phyloP scores from a whole-genome alignment of 164 flowering plant genomes.

The Nymphaea colorata region DNA sequence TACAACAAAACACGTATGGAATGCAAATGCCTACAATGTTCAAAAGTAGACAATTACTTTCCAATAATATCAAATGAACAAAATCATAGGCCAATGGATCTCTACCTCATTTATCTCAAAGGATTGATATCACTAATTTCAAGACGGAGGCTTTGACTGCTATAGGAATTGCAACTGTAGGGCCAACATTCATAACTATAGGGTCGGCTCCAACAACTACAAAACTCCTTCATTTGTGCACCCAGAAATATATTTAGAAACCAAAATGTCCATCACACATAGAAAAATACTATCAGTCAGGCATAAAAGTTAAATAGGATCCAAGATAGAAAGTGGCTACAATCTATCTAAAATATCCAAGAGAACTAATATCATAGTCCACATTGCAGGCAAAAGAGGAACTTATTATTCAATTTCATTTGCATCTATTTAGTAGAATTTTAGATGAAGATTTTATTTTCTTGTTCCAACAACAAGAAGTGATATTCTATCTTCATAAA shows the following conservation, averaged over 20 bases:
- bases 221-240: conserved; percentile 50
- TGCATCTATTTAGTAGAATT: no score
- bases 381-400: no score
- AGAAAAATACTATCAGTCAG: no score
- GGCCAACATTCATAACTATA: conserved; percentile 88
- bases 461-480: not conserved
- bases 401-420: not conserved
- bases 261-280: not conserved
- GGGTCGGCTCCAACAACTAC: conserved; percentile 97
- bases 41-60: not conserved
- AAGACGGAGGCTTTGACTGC: conserved; percentile 89
- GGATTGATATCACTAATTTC: conserved; percentile 79
- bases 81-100: not conserved
- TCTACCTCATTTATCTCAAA: conserved; percentile 92
- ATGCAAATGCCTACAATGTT: conserved; percentile 75
- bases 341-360: no score
- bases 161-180: conserved; percentile 97
- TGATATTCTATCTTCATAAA: no score
- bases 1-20: conserved; percentile 80
- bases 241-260: no score
- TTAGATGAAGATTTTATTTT: not conserved
- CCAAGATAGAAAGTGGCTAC: no score
- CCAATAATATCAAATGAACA: not conserved
- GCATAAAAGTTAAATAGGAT: no score
- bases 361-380: no score